A percentile compares a stretch with the other conserved stretches of the same genome.
phyloP scores from a whole-genome alignment of 495 filamentous ascomycete genomes.

The Penicillium turbatum region DNA sequence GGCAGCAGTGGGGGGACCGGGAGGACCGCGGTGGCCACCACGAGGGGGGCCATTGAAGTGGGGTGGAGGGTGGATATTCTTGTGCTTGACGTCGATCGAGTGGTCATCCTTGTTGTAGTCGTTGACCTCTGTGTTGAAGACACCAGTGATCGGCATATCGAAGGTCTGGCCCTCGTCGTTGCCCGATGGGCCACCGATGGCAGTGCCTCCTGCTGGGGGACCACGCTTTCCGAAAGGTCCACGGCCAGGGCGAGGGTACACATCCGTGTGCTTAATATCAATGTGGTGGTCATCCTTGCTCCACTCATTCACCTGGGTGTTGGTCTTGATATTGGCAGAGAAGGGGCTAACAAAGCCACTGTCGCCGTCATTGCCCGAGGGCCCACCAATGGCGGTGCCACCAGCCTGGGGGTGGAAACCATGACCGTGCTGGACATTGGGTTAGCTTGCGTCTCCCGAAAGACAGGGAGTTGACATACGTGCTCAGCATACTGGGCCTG shows the following conservation, averaged over 20 bases:
- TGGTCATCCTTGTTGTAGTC: slow-evolving; percentile 30
- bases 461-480: background rate
- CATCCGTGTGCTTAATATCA: slow-evolving; percentile 20
- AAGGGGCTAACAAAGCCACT: slow-evolving; percentile 17
- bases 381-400: slow-evolving; percentile 22
- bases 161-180: slow-evolving; percentile 29
- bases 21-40: background rate
- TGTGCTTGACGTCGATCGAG: slow-evolving; percentile 26
- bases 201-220: slow-evolving; percentile 13
- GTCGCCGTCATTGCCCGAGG: slow-evolving; percentile 21
- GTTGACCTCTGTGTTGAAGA: slow-evolving; percentile 16
- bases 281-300: slow-evolving; percentile 32
- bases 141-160: slow-evolving; percentile 21
- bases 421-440: background rate
- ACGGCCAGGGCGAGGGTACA: slow-evolving; percentile 14
- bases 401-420: slow-evolving; percentile 10
- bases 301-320: slow-evolving; percentile 24
- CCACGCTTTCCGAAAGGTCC: slow-evolving; percentile 20
- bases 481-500: slow-evolving; percentile 29
- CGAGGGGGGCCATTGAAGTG: too few species aligned
- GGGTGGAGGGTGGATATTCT: slow-evolving; percentile 13
- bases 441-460: background rate
- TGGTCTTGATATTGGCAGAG: slow-evolving; percentile 13
- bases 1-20: too few species aligned
- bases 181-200: slow-evolving; percentile 25